These are phyloP conservation scores for Fusarium praegraminearum DNA, from an alignment of 2,329 filamentous ascomycete species.

Conservation along the genomic window DNA sequence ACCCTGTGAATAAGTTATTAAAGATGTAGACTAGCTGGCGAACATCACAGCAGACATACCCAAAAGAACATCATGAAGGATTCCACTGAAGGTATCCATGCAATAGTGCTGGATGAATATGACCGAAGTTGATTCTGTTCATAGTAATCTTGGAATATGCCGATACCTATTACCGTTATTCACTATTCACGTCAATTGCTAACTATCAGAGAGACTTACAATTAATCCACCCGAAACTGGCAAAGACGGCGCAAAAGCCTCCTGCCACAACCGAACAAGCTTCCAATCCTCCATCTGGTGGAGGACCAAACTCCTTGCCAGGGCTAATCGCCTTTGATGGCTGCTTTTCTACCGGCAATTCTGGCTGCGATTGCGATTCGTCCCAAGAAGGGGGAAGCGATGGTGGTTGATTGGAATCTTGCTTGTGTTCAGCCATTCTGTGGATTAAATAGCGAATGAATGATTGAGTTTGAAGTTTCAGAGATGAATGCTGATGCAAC, in stretches of 20 bases:
- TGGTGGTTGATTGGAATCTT: not conserved
- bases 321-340: not conserved
- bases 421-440: not conserved
- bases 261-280: constrained; percentile 14
- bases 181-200: rapidly evolving
- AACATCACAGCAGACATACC: not conserved
- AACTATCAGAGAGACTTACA: rapidly evolving
- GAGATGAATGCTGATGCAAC: not conserved
- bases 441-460: rapidly evolving
- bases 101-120: constrained; percentile 11
- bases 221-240: constrained; percentile 24
- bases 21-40: rapidly evolving
- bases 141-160: constrained; percentile 24
- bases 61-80: constrained; percentile 30
- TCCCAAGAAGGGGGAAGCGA: not conserved
- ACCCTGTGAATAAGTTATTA: constrained; percentile 51
- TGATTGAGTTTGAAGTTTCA: rapidly evolving
- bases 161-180: constrained; percentile 2
- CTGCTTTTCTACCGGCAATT: not conserved
- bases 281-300: constrained; percentile 10
- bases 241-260: constrained; percentile 11
- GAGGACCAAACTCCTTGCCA: not conserved
- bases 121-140: constrained; percentile 2
- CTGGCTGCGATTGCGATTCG: not conserved
- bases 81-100: constrained; percentile 18